phyloP scores from a whole-genome alignment of 2,329 filamentous ascomycete genomes.

The Fusarium sp. region DNA sequence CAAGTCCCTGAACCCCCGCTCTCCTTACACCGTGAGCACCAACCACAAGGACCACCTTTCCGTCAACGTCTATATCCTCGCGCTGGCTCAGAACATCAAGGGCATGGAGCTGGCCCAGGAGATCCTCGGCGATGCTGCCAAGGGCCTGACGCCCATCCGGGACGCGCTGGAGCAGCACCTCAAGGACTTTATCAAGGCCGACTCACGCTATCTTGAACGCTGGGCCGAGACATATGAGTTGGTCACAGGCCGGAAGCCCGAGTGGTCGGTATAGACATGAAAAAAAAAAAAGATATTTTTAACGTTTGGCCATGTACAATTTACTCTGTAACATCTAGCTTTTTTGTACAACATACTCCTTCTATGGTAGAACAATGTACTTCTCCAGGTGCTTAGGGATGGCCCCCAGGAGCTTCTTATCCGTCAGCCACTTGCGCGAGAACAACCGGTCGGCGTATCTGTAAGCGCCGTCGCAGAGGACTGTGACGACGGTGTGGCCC shows the following conservation, averaged over 20 bases:
- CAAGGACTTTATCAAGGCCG: constrained; percentile 44
- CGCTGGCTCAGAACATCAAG: constrained; percentile 50
- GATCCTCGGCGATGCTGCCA: constrained; percentile 50
- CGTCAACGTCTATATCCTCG: constrained; percentile 44
- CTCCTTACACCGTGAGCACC: constrained; percentile 12
- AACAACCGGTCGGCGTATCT: constrained; percentile 95
- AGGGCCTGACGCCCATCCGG: constrained; percentile 54
- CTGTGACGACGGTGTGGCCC: constrained; percentile 91
- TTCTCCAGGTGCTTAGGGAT: constrained; percentile 89
- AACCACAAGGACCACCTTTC: constrained; percentile 28
- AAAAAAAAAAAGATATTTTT: constrained; percentile 1
- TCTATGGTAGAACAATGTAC: constrained; percentile 90
- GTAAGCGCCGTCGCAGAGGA: constrained; percentile 97
- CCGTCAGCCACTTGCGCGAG: constrained; percentile 88
- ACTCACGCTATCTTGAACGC: constrained; percentile 17
- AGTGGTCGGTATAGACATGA: constrained; percentile 39
- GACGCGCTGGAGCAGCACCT: constrained; percentile 54
- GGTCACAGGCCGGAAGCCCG: constrained; percentile 45
- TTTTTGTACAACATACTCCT: constrained; percentile 44
- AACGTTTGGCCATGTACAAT: constrained; percentile 34
- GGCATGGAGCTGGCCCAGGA: constrained; percentile 61
- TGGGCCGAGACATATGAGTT: constrained; percentile 46
- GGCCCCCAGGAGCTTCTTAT: constrained; percentile 84
- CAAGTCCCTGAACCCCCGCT: constrained; percentile 38
- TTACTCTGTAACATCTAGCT: constrained; percentile 45